Evolutionary conservation across 768 basidiomycete genomes (phyloP), one percentile per base, ranked within the genome.

Genomic region (Suillus spraguei): DNA sequence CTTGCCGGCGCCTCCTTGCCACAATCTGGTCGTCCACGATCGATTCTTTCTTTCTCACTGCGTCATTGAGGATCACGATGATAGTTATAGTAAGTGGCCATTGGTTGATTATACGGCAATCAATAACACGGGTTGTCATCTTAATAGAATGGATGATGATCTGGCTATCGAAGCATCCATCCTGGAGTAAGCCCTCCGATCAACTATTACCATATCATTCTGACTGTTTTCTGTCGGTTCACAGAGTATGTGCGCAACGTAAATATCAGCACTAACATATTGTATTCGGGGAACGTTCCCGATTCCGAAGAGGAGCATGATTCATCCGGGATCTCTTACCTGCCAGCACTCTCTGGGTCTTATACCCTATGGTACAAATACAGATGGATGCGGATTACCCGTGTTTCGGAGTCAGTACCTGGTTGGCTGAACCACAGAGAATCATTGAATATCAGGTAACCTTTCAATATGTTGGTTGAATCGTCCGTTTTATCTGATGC

Each of bases 61-160:
- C 85, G 2, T 77, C 75, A 38, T 87, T 60, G 81, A 87, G 1
- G 83, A 86, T 5, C 76, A 82, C 0, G 89, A 92, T 66, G 59
- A 69, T n/a, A 79, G 82, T 62, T 89, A 81, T 67, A 73, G 89
- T 88, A 67, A 11, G 86, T 66, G 24, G 2, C 44, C 42, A 13
- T 66, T 53, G 33, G 5, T 54, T 35, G n/a, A 50, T 65, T 17
- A 20, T 3, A 36, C 10, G n/a, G n/a, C 2, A 35, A 35, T 35
- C 20, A 35, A 35, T 46, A 61, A 55, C 42, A 13, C 33, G 36
- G 54, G 66, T 41, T 49, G 36, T 38, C n/a, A 53, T 36, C 38
- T 55, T 44, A 44, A 33, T 62, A 90, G 88, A 82, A 44, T 92
- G 90, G 90, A 80, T 91, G 68, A 82, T 90, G 81, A 74, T 81